Base-by-base conservation (phyloP, 441 rosid genomes). In the Jatropha podagrica region DNA sequence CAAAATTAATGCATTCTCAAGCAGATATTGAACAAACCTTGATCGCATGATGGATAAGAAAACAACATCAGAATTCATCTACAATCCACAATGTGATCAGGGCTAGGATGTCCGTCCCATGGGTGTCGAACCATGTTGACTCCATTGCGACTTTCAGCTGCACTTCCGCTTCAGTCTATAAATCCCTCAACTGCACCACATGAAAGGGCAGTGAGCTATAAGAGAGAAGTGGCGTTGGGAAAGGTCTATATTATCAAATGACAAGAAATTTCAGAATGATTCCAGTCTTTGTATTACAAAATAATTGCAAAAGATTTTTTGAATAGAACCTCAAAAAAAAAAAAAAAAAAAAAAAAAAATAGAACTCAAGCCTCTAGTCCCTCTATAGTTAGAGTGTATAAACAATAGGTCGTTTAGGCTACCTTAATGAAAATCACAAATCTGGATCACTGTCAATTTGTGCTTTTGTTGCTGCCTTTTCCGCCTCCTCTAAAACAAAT, bases 401-500 rank as follows among this genome's bases (percentile, higher is more conserved):
- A 11, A 32, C 7, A 51, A 12, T 62, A 44, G 63, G 51, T 14
- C 12, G 46, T 42, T 42, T 26, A 58, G 73, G 32, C 38, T 72
- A 76, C 83, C 83, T 80, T 74, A 11, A 2, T 48, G 49, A 48
- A 38, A 26, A 75, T 92, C 82, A 91, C 77, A 93, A 83, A 42
- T 93, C 97, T 72, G 83, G 81, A 76, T 87, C 94, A 58, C 37
- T 52, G 73, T 83, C 92, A 54, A 82, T 81, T 75, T 84, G 87
- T 38, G 92, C 89, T 70, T 89, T 88, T 73, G 85, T 84, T 62
- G 90, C 94, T 40, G 96, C 96, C 81, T 94, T 94, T 72, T 88
- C 97, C 13, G 95, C 89, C 85, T 94, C 98, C 80, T 88, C 93
- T 78, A 91, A 77, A 56, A 79, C 91, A 74, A 94, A 92, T 5